phyloP scores from a whole-genome alignment of 148 eudicot species.

The Fagopyrum homotropicum region DNA sequence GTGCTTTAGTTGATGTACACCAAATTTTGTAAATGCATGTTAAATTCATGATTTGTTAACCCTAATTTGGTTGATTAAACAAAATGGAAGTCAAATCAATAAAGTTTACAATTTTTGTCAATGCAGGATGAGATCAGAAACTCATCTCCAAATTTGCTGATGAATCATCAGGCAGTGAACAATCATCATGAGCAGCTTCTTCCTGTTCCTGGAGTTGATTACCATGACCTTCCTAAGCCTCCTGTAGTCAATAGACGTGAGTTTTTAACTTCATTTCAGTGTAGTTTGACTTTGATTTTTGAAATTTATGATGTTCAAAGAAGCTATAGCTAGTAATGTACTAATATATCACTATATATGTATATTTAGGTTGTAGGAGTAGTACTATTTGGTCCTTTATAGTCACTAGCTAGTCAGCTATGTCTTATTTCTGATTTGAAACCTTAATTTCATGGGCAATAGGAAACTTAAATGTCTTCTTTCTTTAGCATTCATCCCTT shows the following conservation, averaged over 20 bases:
- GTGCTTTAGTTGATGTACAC: background rate
- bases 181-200: conserved; percentile 39
- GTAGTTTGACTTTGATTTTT: background rate
- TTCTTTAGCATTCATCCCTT: background rate
- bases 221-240: conserved; percentile 74
- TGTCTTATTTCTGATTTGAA: background rate
- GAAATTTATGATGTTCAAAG: background rate
- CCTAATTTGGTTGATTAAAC: background rate
- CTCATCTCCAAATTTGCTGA: conserved; percentile 33
- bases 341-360: background rate
- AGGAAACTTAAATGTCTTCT: background rate
- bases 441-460: conserved; percentile 5
- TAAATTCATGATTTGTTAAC: background rate
- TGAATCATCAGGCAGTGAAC: conserved; percentile 24
- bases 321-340: background rate
- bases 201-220: conserved; percentile 43
- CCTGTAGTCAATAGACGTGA: conserved; percentile 83
- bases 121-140: conserved; percentile 37
- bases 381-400: background rate
- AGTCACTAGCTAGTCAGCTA: background rate
- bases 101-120: background rate
- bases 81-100: background rate
- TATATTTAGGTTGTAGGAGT: background rate
- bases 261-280: conserved; percentile 15
- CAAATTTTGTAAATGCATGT: too few relatives aligned